Conservation (phyloP, 371 early-diverging fungal species). For the Lichtheimia ornata region DNA sequence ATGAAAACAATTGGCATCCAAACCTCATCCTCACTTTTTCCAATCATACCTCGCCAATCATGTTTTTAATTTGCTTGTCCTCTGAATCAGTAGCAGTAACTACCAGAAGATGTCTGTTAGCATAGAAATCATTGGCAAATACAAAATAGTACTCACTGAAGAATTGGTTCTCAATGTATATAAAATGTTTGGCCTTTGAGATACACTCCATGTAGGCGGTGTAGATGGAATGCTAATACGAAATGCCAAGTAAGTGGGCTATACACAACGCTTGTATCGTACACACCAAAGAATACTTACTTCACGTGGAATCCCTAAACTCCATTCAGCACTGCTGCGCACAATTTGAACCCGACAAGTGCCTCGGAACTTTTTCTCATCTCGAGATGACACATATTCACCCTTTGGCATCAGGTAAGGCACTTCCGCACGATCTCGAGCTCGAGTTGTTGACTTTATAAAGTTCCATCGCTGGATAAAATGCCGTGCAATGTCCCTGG, state of each 20-base stretch:
- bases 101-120: slow-evolving; percentile 5
- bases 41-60: slow-evolving; percentile 41
- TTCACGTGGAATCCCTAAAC: slow-evolving; percentile 59
- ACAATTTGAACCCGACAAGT: slow-evolving; percentile 72
- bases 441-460: slow-evolving; percentile 64
- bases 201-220: slow-evolving; percentile 84
- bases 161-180: slow-evolving; percentile 97
- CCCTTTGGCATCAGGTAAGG: slow-evolving; percentile 80
- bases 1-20: not conserved
- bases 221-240: slow-evolving; percentile 72
- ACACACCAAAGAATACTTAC: slow-evolving; percentile 19
- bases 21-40: too few relatives aligned
- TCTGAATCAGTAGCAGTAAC: slow-evolving; percentile 44
- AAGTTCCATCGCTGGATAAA: slow-evolving; percentile 95
- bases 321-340: slow-evolving; percentile 72
- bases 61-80: slow-evolving; percentile 45
- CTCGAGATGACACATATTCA: slow-evolving; percentile 68
- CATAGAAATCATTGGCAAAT: too few relatives aligned
- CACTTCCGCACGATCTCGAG: slow-evolving; percentile 55
- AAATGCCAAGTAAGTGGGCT: not conserved
- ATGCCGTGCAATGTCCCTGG: slow-evolving; percentile 85
- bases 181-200: slow-evolving; percentile 76
- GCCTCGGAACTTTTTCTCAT: slow-evolving; percentile 65
- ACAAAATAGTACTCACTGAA: slow-evolving; percentile 60
- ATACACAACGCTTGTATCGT: not conserved